Evolutionary conservation across 805 yeast genomes (phyloP), one percentile per base, ranked within the genome.

Genomic region (Candida germanica): DNA sequence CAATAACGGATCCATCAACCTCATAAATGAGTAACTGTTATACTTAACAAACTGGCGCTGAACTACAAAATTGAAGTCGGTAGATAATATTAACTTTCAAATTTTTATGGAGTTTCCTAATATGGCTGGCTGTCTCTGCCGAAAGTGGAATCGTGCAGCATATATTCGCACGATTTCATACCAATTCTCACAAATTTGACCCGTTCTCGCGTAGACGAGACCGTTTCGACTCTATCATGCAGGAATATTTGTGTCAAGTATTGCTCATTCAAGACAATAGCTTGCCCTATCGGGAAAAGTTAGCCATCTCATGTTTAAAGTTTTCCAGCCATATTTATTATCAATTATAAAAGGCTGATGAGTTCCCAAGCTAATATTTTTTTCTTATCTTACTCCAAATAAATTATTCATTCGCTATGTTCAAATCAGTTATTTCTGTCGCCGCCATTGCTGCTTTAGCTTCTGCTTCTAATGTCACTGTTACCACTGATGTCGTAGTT

Each of bases 401-500:
- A 13, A 10, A 18, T 27, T 33, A 36, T 43, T 28, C 47, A 40
- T 43, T 43, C 47, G 47, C 47, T 43, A 61, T 61, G 66, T 62
- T 61, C 59, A 53, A 63, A 50, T 54, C 54, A 43, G 53, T 58
- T 47, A 40, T 54, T 38, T 51, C 51, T 47, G 57, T 62, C 47
- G 55, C 73, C 43, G 69, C 74, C 54, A 51, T 67, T 42, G 74
- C 73, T 46, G 52, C 66, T 42, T 48, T 57, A 42, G 72, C 58
- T 47, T 65, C 67, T 57, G 64, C 73, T 40, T 54, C 51, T 41
- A 69, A 72, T 65, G 64, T 68, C 48, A 63, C 76, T 46, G 68
- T 75, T 56, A 58, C 71, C 61, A 67, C 75, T 48, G 73, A 74
- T 46, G 50, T 63, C 38, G 80, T 79, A 45, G 86, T 82, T 56